Percentiles rank a stretch among this genome's conserved stretches.
Evolutionary conservation across 2,329 filamentous ascomycete species (phyloP).

Genomic region (Fusarium hainanense): DNA sequence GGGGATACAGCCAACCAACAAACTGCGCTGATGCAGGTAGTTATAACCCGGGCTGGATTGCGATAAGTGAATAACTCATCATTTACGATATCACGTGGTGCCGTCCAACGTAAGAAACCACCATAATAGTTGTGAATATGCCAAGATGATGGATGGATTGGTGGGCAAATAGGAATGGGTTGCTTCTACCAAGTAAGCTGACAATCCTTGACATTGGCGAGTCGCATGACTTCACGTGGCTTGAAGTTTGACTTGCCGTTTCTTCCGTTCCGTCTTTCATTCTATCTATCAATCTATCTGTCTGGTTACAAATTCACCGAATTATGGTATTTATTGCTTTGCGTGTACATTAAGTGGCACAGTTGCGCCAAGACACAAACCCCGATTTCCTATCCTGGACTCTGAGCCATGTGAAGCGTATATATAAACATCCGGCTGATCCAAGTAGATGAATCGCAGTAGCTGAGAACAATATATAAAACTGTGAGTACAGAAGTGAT

Average conservation of each 20-base stretch:
- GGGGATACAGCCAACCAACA: not conserved
- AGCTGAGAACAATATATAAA: not conserved
- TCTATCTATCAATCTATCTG: not conserved
- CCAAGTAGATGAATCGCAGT: not conserved
- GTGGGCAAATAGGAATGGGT: not conserved
- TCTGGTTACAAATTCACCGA: not conserved
- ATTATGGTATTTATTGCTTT: not conserved
- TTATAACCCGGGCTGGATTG: not conserved
- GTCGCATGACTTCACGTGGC: not conserved
- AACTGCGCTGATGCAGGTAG: not conserved
- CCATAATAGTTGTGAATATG: not conserved
- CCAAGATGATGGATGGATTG: not conserved
- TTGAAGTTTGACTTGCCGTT: not conserved
- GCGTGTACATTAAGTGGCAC: not conserved
- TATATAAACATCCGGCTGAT: not conserved
- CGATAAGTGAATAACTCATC: not conserved
- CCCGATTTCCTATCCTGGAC: not conserved
- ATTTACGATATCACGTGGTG: conserved; percentile 20
- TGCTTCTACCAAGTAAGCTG: not conserved
- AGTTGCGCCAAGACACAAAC: not conserved
- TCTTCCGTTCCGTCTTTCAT: not conserved
- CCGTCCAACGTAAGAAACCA: conserved; percentile 7
- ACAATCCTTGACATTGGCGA: not conserved
- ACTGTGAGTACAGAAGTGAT: not conserved
- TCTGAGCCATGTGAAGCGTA: not conserved